Base-by-base conservation (phyloP, 805 yeast genomes). In the Hanseniaspora osmophila region DNA sequence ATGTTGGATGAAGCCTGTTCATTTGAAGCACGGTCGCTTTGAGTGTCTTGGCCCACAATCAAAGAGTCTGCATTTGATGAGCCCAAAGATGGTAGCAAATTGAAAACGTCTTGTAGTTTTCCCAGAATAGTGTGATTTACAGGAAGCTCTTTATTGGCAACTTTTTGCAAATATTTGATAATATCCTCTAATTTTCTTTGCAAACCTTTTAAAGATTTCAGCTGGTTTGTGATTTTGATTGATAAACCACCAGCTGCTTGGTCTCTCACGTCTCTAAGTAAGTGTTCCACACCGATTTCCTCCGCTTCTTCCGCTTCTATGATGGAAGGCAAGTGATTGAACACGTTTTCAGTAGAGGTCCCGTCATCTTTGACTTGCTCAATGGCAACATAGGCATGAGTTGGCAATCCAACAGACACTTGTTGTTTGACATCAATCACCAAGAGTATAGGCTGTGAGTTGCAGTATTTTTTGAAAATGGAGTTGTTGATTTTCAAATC, bases 271-370 rank as follows among this genome's bases (percentile, higher is more conserved):
- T 92, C 98, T 58, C 97, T 79, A 49, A 92, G 66, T 49, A 92
- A 66, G 62, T 92, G 99, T 63, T 92, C 99, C 12, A 92, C 99
- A 50, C 98, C 99, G 54, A 92, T 92, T 65, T 92, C 99, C 65
- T 92, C 99, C 10, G 98, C 98, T 61, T 92, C 99, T 60, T 92
- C 98, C 2, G 99, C 99, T 60, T 84, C 90, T 51, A 94, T 86
- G 29, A 76, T 70, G 12, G 96, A 84, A 10, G 97, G 96, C 30
- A 90, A 78, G 63, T 92, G 98, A 41, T 84, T 76, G 66, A 92
- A 92, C 3, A 96, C 87, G 65, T 82, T 81, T 59, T 86, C 95
- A 9, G 95, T 84, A 4, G 88, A 77, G 1, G 95, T 77, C 17
- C 98, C 98, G 63, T 92, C 97, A 56, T 87, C 94, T 59, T 87